Evolutionary conservation across 2,329 filamentous ascomycete species (phyloP), one percentile per base, ranked within the genome.

Genomic region (Massarina eburnea): DNA sequence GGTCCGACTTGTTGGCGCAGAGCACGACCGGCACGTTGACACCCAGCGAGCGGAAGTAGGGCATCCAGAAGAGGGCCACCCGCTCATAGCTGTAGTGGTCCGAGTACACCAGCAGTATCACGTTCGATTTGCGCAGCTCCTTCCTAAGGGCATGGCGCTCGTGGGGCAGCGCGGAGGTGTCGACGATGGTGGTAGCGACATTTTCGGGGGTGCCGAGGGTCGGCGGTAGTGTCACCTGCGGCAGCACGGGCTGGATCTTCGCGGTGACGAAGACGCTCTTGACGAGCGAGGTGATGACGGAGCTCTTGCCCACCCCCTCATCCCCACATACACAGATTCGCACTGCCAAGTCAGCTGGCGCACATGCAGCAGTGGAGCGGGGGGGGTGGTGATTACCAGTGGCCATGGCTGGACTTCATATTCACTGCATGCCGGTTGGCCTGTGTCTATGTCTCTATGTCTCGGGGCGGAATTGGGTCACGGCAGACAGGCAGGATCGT

Each of bases 41-140:
- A n/a, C 94, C 94, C 30, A 99, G 81, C 3, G 91, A 96, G 50
- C 94, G 88, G 66, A 99, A 97, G 72, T 96, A 95, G 9, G 94
- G 94, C 82, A 99, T 88, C 94, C 94, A 99, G 72, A 97, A 99
- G 36, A 99, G 78, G 3, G 92, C 94, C 3, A 99, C 91, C 29
- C 94, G 81, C 69, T 99, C 94, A 75, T 97, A 99, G 79, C 91
- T 97, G 76, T 99, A 99, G 73, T 97, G 92, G 70, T 99, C 94
- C 56, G 91, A 91, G 71, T 99, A 99, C 43, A 99, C 91, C 34
- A 99, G 83, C 15, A 97, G 80, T 54, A 99, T 97, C 57, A 96
- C 92, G 68, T 96, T 99, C 64, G 88, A 94, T 71, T 96, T 96
- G 54, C 94, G 85, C 51, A 99, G 91, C 74, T 97, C 94, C 68